Percentiles rank a stretch among this genome's conserved stretches.
Conservation (phyloP, 768 basidiomycete species). For the Lactarius pseudohatsudake region DNA sequence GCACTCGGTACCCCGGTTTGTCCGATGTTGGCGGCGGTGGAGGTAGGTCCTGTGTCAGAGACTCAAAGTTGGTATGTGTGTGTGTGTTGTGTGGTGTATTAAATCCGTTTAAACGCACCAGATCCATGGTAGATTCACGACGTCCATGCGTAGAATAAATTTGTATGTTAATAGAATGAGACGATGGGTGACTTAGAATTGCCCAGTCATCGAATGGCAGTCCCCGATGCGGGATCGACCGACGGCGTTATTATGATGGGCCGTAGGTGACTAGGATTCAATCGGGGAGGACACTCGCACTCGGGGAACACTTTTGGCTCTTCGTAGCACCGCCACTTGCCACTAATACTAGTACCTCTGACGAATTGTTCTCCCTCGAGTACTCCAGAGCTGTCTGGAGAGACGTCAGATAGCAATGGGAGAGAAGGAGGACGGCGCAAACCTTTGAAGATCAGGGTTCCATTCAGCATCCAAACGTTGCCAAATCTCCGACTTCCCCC, state of each 20-base stretch:
- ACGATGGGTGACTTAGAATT: neutral
- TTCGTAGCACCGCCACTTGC: neutral
- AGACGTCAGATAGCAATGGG: neutral
- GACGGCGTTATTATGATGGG: neutral
- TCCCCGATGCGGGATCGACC: neutral
- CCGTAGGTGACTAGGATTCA: neutral
- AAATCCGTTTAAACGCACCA: neutral
- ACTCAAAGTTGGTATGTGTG: neutral
- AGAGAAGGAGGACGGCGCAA: neutral
- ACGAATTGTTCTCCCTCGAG: slow-evolving; percentile 14
- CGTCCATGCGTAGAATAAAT: neutral
- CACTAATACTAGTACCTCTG: neutral
- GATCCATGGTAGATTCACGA: neutral
- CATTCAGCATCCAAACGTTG: neutral
- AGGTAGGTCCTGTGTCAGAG: neutral
- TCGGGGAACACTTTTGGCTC: neutral
- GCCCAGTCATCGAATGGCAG: slow-evolving; percentile 1
- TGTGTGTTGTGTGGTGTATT: neutral
- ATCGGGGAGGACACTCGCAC: neutral
- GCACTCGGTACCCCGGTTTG: neutral
- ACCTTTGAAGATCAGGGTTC: slow-evolving; percentile 14
- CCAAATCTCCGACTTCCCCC: neutral
- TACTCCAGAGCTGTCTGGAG: slow-evolving; percentile 5
- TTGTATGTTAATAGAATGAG: neutral
- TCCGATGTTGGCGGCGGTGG: neutral